Evolutionary conservation across 23 red algal species (phyloP).

Genomic region (Rhodosorus marinus): DNA sequence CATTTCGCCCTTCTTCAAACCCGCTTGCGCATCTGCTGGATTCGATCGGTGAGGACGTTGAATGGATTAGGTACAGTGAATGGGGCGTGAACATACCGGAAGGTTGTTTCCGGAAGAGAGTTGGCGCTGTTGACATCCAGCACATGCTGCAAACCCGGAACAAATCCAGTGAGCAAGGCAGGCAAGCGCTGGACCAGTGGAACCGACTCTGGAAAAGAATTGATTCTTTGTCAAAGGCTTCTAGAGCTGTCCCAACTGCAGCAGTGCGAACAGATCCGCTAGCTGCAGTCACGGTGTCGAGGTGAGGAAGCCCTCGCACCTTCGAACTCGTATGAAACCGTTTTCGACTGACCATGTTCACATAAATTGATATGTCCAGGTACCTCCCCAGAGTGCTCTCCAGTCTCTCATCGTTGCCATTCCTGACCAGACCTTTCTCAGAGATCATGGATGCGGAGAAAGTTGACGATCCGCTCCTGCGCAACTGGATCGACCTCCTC

Average conservation of each 20-base stretch:
- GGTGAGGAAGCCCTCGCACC: too few relatives aligned
- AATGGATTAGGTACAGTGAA: conserved; percentile 14
- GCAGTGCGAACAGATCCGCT: too few relatives aligned
- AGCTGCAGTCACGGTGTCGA: too few relatives aligned
- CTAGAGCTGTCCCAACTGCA: too few relatives aligned
- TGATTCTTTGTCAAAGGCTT: conserved; percentile 12
- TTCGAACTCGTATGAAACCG: too few relatives aligned
- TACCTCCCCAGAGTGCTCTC: too few relatives aligned
- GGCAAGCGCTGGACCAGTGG: conserved; percentile 9
- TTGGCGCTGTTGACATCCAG: conserved; percentile 17
- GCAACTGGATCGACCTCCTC: conserved; percentile 41
- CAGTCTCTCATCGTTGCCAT: too few relatives aligned
- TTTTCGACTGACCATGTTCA: too few relatives aligned
- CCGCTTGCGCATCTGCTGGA: conserved; percentile 38
- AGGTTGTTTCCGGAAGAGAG: conserved; percentile 1
- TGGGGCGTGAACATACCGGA: conserved; percentile 36
- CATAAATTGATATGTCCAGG: too few relatives aligned
- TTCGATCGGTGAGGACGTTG: conserved; percentile 20
- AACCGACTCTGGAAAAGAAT: conserved; percentile 12
- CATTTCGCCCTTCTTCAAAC: conserved; percentile 1
- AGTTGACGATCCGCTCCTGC: too few relatives aligned
- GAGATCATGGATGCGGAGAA: too few relatives aligned
- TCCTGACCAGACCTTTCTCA: too few relatives aligned
- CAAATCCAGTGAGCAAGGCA: conserved; percentile 6
- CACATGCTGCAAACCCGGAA: background rate